Conservation (phyloP, 1,284 basidiomycete species). For the Baeospora myosura region DNA sequence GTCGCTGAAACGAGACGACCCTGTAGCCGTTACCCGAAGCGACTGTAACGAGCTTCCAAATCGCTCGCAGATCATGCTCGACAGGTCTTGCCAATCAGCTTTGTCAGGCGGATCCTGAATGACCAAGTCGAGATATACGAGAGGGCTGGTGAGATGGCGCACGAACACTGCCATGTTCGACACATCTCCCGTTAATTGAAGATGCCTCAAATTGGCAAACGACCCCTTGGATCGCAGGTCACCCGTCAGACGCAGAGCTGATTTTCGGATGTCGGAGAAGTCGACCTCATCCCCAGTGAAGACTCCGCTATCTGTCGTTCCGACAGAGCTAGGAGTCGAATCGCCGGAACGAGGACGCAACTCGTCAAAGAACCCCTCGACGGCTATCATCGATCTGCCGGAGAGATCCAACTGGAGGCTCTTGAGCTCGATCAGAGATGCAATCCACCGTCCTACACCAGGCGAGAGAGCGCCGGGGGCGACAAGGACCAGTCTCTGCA, state of each 20-base stretch:
- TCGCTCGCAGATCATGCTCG: slow-evolving; percentile 49
- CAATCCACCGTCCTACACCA: slow-evolving; percentile 61
- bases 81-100: slow-evolving; percentile 67
- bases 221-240: slow-evolving; percentile 43
- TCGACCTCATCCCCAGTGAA: slow-evolving; percentile 69
- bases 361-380: slow-evolving; percentile 72
- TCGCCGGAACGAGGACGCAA: slow-evolving; percentile 53
- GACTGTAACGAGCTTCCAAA: slow-evolving; percentile 53
- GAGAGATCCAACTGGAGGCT: slow-evolving; percentile 64
- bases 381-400: slow-evolving; percentile 53
- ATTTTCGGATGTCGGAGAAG: slow-evolving; percentile 63
- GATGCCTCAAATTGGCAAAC: slow-evolving; percentile 49
- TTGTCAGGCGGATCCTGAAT: slow-evolving; percentile 70
- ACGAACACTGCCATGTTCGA: slow-evolving; percentile 63
- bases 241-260: slow-evolving; percentile 51
- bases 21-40: slow-evolving; percentile 52
- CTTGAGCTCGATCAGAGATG: slow-evolving; percentile 50
- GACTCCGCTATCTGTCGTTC: slow-evolving; percentile 63
- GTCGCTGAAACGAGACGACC: slow-evolving; percentile 57
- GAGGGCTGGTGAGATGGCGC: slow-evolving; percentile 52
- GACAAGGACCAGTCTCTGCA: slow-evolving; percentile 57
- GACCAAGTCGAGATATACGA: slow-evolving; percentile 58
- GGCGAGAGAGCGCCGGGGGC: slow-evolving; percentile 65
- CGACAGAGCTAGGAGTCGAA: slow-evolving; percentile 58
- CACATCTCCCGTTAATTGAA: slow-evolving; percentile 62